A percentile compares a stretch with the other conserved stretches of the same genome.
Evolutionary conservation across 2,329 filamentous ascomycete genomes (phyloP).

Genomic region (Fusarium nelsonii): DNA sequence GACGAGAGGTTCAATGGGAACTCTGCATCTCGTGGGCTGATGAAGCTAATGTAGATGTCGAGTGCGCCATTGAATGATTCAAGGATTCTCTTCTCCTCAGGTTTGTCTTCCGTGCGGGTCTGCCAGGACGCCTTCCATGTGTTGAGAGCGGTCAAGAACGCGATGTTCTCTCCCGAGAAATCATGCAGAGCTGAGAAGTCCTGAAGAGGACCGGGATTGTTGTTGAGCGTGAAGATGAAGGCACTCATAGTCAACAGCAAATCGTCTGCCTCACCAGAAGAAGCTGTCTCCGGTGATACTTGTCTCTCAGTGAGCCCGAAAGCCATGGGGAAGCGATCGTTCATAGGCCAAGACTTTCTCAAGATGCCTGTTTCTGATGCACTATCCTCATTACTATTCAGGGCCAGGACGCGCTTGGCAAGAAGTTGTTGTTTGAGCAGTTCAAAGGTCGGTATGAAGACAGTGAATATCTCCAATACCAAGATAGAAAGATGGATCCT

Average conservation of each 20-base stretch:
- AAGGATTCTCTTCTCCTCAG: conserved; percentile 39
- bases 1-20: conserved; percentile 75
- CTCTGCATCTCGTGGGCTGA: conserved; percentile 69
- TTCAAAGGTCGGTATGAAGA: conserved; percentile 72
- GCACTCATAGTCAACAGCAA: conserved; percentile 70
- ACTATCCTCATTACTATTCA: too few species aligned
- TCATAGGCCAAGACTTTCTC: too few species aligned
- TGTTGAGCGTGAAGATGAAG: conserved; percentile 69
- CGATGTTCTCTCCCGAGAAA: conserved; percentile 78
- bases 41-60: conserved; percentile 70
- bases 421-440: conserved; percentile 59
- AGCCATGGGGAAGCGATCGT: too few species aligned
- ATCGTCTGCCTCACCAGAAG: conserved; percentile 44
- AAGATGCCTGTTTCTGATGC: too few species aligned
- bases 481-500: conserved; percentile 62
- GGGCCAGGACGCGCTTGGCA: conserved; percentile 46
- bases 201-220: conserved; percentile 69
- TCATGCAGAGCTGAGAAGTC: conserved; percentile 73
- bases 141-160: conserved; percentile 69
- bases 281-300: too few species aligned
- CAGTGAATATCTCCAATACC: conserved; percentile 54
- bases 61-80: conserved; percentile 69
- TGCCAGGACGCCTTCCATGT: too few species aligned
- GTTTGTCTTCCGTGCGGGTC: too few species aligned
- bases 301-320: too few species aligned